phyloP scores from a whole-genome alignment of 345 rosid species.

The Arabidopsis arenosa region DNA sequence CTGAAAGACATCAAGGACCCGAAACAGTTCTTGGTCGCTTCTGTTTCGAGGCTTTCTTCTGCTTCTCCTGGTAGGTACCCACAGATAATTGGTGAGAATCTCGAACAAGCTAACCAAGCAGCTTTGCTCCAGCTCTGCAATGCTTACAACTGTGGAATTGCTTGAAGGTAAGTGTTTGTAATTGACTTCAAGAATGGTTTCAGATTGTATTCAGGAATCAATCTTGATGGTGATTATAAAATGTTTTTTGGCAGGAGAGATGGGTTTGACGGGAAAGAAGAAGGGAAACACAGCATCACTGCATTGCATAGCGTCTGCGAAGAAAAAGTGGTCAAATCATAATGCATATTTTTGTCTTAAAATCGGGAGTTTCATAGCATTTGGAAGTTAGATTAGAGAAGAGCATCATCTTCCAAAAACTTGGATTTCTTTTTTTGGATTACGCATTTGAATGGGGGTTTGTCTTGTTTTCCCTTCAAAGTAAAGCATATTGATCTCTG shows the following conservation, averaged over 20 bases:
- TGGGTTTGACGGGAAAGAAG: not conserved
- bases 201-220: not conserved
- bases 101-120: slow-evolving; percentile 74
- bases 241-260: slow-evolving; percentile 30
- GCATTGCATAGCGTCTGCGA: slow-evolving; percentile 10
- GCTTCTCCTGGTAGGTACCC: slow-evolving; percentile 77
- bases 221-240: slow-evolving; percentile 9
- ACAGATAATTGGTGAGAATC: slow-evolving; percentile 68
- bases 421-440: slow-evolving; percentile 22
- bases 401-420: slow-evolving; percentile 27
- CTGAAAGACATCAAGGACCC: slow-evolving; percentile 76
- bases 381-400: slow-evolving; percentile 24
- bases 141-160: slow-evolving; percentile 61
- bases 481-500: slow-evolving; percentile 28
- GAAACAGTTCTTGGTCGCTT: slow-evolving; percentile 71
- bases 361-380: slow-evolving; percentile 31
- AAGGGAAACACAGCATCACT: slow-evolving; percentile 18
- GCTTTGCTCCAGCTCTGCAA: slow-evolving; percentile 75
- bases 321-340: slow-evolving; percentile 23
- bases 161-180: slow-evolving; percentile 63
- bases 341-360: slow-evolving; percentile 6
- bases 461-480: not conserved
- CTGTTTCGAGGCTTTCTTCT: slow-evolving; percentile 67
- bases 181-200: not conserved
- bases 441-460: slow-evolving; percentile 14